phyloP scores from a whole-genome alignment of 2,329 filamentous ascomycete genomes.

The Pseudocercospora cruenta region DNA sequence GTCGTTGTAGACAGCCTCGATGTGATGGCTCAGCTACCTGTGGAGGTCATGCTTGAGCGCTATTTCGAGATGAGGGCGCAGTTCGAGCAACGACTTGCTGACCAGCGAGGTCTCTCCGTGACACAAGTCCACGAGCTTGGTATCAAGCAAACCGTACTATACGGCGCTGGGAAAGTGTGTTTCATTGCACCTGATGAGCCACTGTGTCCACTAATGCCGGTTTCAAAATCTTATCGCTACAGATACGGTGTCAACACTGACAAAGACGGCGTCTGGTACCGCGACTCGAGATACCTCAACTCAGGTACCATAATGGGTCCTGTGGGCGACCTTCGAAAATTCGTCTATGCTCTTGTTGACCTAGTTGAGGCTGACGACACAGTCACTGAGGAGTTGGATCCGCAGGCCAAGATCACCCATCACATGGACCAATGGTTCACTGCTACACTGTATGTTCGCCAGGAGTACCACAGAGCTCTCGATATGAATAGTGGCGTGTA shows the following conservation, averaged over 20 bases:
- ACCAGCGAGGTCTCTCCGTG: neutral
- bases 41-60: neutral
- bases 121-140: neutral
- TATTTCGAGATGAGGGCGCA: neutral
- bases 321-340: neutral
- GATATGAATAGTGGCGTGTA: neutral
- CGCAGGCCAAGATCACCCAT: neutral
- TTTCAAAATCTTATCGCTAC: neutral
- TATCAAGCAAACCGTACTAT: neutral
- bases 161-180: neutral
- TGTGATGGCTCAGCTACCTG: neutral
- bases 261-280: neutral
- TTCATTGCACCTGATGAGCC: neutral
- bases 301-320: neutral
- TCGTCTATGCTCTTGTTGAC: neutral
- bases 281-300: neutral
- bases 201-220: neutral
- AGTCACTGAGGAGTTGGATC: neutral
- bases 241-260: neutral
- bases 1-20: neutral
- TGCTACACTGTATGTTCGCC: neutral
- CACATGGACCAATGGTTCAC: neutral
- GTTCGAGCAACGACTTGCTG: neutral
- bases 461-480: neutral
- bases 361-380: neutral